These are phyloP conservation scores for Coemansia asiatica DNA, from an alignment of 192 early-diverging fungal genomes.

Conservation along the genomic window DNA sequence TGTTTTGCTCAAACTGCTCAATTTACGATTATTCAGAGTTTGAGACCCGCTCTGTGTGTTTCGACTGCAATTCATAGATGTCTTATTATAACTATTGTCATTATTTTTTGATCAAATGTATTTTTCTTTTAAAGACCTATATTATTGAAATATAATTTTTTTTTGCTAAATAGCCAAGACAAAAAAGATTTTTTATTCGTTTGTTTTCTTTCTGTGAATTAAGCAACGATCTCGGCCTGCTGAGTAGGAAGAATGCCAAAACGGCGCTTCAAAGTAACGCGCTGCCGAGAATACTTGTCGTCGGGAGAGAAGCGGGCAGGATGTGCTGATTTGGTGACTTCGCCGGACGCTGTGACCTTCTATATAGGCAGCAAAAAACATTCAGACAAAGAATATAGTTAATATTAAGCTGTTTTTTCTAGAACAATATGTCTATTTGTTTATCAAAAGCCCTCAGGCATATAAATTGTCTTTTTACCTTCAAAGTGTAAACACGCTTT, in stretches of 20 bases:
- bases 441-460: not conserved
- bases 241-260: conserved; percentile 83
- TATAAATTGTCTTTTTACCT: conserved; percentile 55
- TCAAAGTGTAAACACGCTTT: conserved; percentile 95
- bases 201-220: not conserved
- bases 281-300: conserved; percentile 97
- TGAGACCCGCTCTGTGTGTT: conserved; percentile 46
- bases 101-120: not conserved
- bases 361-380: conserved; percentile 48
- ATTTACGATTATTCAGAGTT: conserved; percentile 44
- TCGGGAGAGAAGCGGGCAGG: conserved; percentile 99
- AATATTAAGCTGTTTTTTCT: too few species aligned
- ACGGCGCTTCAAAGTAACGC: conserved; percentile 94
- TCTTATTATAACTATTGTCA: too few species aligned
- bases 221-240: conserved; percentile 51
- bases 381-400: too few species aligned
- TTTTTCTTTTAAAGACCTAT: not conserved
- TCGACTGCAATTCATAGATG: conserved; percentile 38
- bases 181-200: too few species aligned
- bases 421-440: too few species aligned
- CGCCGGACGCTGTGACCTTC: conserved; percentile 78
- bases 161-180: too few species aligned
- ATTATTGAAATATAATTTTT: not conserved
- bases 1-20: conserved; percentile 44
- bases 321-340: conserved; percentile 94